Evolutionary conservation across 768 basidiomycete genomes (phyloP), one percentile per base, ranked within the genome.

Genomic region (Lactifluus hygrophoroides): DNA sequence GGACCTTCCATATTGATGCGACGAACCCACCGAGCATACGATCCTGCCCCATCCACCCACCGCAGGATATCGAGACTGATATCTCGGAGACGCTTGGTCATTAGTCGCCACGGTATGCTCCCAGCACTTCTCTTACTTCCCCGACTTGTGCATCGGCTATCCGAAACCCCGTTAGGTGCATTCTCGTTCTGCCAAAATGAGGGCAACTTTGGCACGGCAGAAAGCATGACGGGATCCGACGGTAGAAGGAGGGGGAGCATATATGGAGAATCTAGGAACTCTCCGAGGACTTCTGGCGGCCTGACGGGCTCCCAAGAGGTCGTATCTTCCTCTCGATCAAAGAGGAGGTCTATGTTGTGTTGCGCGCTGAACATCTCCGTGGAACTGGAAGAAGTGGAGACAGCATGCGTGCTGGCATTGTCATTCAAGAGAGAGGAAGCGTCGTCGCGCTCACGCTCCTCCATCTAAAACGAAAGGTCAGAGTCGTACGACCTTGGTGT

Each of bases 211-310:
- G 89, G 85, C 3, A 80, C 72, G 6, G 87, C 88, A 19, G 88
- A 84, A 8, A 94, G 75, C 69, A 90, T 76, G 38, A 83, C 82
- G 32, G 87, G 85, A 69, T 92, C 85, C 19, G 85, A 83, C 7
- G 94, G 94, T 49, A 96, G 83, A 21, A 83, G 76, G 48, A 95
- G 76, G 1, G 91, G 92, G 23, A 98, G 80, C 93, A 97, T 97
- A 69, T 88, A 83, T 63, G 94, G 80, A 25, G 90, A 93, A 70
- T 99, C 94, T 62, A 97, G 75, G 25, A 97, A 73, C 69, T 99
- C 96, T 30, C 94, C 94, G 1, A 94, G 79, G 25, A 85, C 85
- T 66, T 89, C 88, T 0, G 91, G 86, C 19, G 90, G 80, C 52
- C 80, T 80, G 0, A 82, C 76, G 14, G 94, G 90, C 55, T 85